Conservation (phyloP, 192 early-diverging fungal species). For the Coemansia reversa region DNA sequence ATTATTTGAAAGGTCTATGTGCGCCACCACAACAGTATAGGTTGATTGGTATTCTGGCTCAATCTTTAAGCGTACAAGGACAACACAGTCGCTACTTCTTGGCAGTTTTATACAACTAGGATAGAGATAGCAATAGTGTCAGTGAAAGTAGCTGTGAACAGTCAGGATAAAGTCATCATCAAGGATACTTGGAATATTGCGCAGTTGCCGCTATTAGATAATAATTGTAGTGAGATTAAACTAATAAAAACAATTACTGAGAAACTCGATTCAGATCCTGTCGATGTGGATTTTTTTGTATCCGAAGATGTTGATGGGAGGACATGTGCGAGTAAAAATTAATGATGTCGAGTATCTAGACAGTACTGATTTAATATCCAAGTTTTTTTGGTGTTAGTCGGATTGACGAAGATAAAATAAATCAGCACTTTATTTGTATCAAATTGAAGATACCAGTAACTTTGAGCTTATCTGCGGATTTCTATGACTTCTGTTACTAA, state of each 20-base stretch:
- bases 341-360: background rate
- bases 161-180: background rate
- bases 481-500: slow-evolving; percentile 12
- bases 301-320: slow-evolving; percentile 1
- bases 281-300: slow-evolving; percentile 2
- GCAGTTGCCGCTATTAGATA: background rate
- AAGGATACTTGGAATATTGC: slow-evolving; percentile 15
- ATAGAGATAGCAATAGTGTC: background rate
- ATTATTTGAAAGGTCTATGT: background rate
- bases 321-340: background rate
- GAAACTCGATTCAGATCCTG: background rate
- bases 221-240: background rate
- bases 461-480: slow-evolving; percentile 13
- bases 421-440: too few species aligned
- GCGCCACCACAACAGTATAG: background rate
- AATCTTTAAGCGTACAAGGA: slow-evolving; percentile 5
- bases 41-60: background rate
- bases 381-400: background rate
- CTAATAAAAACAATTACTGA: background rate
- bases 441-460: background rate
- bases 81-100: slow-evolving; percentile 16
- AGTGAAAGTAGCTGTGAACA: background rate
- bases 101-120: background rate
- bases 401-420: too few species aligned
- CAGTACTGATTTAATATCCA: background rate